Conservation (phyloP, 768 basidiomycete species). For the Mycena rebaudengoi region DNA sequence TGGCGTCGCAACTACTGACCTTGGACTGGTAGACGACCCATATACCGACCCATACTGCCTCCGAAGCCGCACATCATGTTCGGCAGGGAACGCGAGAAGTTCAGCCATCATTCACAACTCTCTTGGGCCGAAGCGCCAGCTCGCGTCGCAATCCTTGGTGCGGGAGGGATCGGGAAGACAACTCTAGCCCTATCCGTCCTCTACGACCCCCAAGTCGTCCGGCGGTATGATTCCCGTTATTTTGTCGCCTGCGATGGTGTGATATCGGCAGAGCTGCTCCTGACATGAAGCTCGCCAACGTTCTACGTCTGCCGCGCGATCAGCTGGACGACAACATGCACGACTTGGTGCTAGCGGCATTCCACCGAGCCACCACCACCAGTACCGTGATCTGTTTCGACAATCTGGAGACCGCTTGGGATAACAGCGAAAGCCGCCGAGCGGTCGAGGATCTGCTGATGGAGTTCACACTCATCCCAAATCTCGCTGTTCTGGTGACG, state of each 20-base stretch:
- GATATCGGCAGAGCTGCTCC: slow-evolving; percentile 26
- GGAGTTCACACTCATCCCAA: slow-evolving; percentile 20
- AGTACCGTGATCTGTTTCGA: slow-evolving; percentile 23
- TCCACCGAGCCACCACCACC: slow-evolving; percentile 4
- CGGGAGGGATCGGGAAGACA: slow-evolving; percentile 25
- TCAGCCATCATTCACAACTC: slow-evolving; percentile 13
- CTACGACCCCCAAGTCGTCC: slow-evolving; percentile 11
- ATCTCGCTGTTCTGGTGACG: slow-evolving; percentile 18
- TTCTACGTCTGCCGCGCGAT: slow-evolving; percentile 24
- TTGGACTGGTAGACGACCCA: background rate
- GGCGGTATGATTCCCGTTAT: slow-evolving; percentile 23
- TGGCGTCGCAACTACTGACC: background rate
- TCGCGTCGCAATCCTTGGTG: slow-evolving; percentile 23
- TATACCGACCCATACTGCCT: slow-evolving; percentile 18
- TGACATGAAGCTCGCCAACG: slow-evolving; percentile 29
- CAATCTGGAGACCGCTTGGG: slow-evolving; percentile 29
- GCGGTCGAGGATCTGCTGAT: slow-evolving; percentile 23
- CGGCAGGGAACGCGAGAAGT: slow-evolving; percentile 21
- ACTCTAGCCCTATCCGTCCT: slow-evolving; percentile 21
- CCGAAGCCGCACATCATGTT: slow-evolving; percentile 25
- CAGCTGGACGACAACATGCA: slow-evolving; percentile 29
- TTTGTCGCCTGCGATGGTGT: slow-evolving; percentile 30
- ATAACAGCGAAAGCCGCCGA: slow-evolving; percentile 11
- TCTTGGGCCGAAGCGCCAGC: slow-evolving; percentile 11
- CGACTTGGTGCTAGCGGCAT: slow-evolving; percentile 20